A percentile compares a stretch with the other conserved stretches of the same genome.
Evolutionary conservation across 1,284 basidiomycete genomes (phyloP).

Genomic region (Violaceomyces palustris): DNA sequence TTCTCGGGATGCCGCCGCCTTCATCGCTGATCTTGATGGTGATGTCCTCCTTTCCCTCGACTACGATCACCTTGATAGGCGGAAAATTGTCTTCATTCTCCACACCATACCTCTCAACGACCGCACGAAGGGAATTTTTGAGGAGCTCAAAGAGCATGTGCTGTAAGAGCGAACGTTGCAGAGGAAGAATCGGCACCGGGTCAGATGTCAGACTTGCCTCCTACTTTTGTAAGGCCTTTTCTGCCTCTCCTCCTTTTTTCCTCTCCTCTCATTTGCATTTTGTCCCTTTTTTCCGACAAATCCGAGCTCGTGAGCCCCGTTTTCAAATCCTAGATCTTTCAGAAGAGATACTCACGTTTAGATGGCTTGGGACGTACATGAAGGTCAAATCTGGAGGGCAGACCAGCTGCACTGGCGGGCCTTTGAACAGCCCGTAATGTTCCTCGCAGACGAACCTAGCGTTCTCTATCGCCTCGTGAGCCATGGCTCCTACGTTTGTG

Average conservation of each 20-base stretch:
- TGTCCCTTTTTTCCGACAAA: too few relatives aligned
- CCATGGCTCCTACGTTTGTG: conserved; percentile 57
- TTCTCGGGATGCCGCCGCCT: conserved; percentile 88
- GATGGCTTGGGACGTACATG: conserved; percentile 91
- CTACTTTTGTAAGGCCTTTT: too few relatives aligned
- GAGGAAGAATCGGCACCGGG: not conserved
- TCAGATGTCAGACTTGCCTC: not conserved
- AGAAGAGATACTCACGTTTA: conserved; percentile 51
- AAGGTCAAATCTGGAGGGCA: conserved; percentile 83
- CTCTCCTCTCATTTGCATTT: too few relatives aligned
- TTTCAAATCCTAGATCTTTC: too few relatives aligned
- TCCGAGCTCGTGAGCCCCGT: too few relatives aligned
- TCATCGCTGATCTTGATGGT: conserved; percentile 98
- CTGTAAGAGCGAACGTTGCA: conserved; percentile 14
- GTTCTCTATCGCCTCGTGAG: conserved; percentile 94
- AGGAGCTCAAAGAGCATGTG: conserved; percentile 98
- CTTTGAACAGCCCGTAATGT: conserved; percentile 81
- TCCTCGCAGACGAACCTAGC: conserved; percentile 97
- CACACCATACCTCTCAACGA: conserved; percentile 85
- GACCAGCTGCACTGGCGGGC: conserved; percentile 92
- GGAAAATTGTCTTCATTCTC: conserved; percentile 78
- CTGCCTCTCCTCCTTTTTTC: too few relatives aligned
- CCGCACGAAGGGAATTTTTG: conserved; percentile 94
- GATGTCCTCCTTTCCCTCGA: conserved; percentile 77
- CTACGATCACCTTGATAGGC: conserved; percentile 93